Percentiles rank a stretch among this genome's conserved stretches.
Conservation (phyloP, 1,284 basidiomycete species). For the Austroboletus novae-zelandiae region DNA sequence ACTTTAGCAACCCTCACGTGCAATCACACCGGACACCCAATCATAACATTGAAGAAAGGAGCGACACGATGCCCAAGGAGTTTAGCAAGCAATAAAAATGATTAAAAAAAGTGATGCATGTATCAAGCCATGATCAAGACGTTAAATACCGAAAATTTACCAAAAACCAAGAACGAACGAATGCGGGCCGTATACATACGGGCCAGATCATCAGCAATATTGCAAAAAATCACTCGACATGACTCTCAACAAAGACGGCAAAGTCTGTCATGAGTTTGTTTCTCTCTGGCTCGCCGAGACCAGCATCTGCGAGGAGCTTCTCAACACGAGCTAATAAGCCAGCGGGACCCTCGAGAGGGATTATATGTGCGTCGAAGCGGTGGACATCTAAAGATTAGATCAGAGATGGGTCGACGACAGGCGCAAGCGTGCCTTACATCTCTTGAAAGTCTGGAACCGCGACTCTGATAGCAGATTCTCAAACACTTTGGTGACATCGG, state of each 20-base stretch:
- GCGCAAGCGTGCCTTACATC: constrained; percentile 47
- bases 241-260: constrained; percentile 53
- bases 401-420: constrained; percentile 4
- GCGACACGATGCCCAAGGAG: constrained; percentile 8
- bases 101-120: constrained; percentile 3
- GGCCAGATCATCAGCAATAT: constrained; percentile 4
- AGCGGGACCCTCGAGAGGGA: constrained; percentile 68
- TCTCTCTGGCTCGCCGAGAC: constrained; percentile 47
- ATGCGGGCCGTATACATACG: not conserved
- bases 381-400: constrained; percentile 46
- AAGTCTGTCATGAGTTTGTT: constrained; percentile 57
- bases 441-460: constrained; percentile 64
- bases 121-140: constrained; percentile 12
- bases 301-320: constrained; percentile 50
- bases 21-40: constrained; percentile 2
- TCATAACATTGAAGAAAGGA: constrained; percentile 10
- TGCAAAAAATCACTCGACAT: constrained; percentile 19
- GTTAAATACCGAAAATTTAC: constrained; percentile 31
- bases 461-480: constrained; percentile 57
- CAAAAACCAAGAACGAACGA: constrained; percentile 15
- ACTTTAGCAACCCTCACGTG: constrained; percentile 10
- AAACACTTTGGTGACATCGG: constrained; percentile 63
- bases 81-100: constrained; percentile 21
- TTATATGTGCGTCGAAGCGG: constrained; percentile 69
- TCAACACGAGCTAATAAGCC: constrained; percentile 65